These are phyloP conservation scores for Geoglossum glabrum DNA, from an alignment of 495 filamentous ascomycete species.

Conservation along the genomic window DNA sequence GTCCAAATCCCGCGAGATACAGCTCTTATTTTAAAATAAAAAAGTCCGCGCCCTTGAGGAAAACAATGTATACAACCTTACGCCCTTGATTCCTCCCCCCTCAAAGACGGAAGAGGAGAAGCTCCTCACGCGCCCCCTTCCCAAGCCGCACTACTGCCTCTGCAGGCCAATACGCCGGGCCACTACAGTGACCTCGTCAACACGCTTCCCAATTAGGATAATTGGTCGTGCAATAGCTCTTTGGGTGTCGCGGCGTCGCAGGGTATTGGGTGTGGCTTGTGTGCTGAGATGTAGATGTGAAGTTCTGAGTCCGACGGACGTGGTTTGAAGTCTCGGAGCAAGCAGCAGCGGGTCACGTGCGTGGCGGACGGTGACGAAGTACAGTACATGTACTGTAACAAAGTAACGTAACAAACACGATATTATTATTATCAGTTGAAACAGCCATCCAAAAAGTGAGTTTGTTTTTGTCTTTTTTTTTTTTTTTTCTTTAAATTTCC, in stretches of 20 bases:
- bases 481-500: too few species aligned
- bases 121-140: background rate
- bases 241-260: background rate
- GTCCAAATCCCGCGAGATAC: background rate
- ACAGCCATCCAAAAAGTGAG: too few species aligned
- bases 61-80: background rate
- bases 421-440: too few species aligned
- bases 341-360: background rate
- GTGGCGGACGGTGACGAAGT: background rate
- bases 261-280: constrained; percentile 1
- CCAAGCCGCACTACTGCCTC: too few species aligned
- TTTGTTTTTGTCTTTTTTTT: too few species aligned
- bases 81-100: background rate
- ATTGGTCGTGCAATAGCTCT: background rate
- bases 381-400: too few species aligned
- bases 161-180: background rate
- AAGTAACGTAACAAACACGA: too few species aligned
- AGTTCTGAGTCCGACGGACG: constrained; percentile 6
- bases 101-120: background rate
- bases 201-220: constrained; percentile 1
- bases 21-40: background rate
- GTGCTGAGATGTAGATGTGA: constrained; percentile 4
- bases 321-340: constrained; percentile 3
- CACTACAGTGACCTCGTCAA: background rate
- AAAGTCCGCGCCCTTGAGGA: background rate